Conservation (phyloP, 805 yeast species). For the Tetrapisispora arboricola region DNA sequence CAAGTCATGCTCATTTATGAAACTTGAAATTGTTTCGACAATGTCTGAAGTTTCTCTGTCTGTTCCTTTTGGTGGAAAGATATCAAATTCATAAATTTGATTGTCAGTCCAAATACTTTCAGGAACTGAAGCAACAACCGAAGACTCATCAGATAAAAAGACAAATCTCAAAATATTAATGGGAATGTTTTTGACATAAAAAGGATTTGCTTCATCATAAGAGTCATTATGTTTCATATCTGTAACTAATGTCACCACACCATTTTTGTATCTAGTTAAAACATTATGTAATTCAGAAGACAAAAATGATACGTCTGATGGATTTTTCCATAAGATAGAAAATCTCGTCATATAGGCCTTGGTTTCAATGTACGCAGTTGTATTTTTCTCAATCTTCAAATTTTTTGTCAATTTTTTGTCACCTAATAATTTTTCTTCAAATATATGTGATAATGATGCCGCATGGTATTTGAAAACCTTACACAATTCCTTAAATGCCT, state of each 20-base stretch:
- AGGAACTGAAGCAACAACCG: conserved; percentile 63
- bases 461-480: conserved; percentile 50
- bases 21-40: conserved; percentile 28
- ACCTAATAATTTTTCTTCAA: conserved; percentile 18
- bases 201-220: conserved; percentile 9
- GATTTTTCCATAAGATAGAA: conserved; percentile 43
- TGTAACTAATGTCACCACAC: conserved; percentile 2
- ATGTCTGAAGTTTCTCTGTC: conserved; percentile 27
- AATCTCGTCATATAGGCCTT: conserved; percentile 55
- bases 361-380: conserved; percentile 9
- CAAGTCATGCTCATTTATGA: conserved; percentile 26
- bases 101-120: conserved; percentile 46
- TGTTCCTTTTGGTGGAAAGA: conserved; percentile 50
- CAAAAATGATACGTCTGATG: conserved; percentile 38
- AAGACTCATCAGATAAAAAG: conserved; percentile 58
- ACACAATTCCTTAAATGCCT: conserved; percentile 40
- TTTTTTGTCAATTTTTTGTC: conserved; percentile 9
- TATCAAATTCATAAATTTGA: conserved; percentile 60
- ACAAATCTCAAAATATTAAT: conserved; percentile 56
- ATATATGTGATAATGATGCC: conserved; percentile 30
- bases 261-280: conserved; percentile 10
- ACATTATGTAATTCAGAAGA: conserved; percentile 31
- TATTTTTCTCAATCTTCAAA: conserved; percentile 19
- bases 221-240: neutral
- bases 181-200: conserved; percentile 35